Base-by-base conservation (phyloP, 2,329 filamentous ascomycete species). In the Fusarium chaquense region DNA sequence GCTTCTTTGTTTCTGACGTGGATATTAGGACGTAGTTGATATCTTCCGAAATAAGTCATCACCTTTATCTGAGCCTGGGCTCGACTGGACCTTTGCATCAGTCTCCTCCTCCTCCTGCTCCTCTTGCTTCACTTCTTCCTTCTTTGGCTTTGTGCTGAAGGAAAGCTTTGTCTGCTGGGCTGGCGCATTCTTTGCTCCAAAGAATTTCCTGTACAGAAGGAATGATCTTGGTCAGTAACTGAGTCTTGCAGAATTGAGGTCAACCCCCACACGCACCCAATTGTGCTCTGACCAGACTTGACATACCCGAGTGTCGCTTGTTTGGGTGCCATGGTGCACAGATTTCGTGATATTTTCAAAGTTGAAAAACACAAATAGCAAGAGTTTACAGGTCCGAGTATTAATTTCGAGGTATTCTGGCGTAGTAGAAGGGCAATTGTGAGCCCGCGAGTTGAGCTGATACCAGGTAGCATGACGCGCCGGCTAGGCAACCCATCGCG, bases 221-320 rank as follows among this genome's bases (percentile, higher is more conserved):
- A 58, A 55, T 36, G 26, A 18, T 24, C 28, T 30, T 45, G 26
- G 67, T 71, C 44, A 70, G 67, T 30, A 18, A 47, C 24, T 18
- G 12, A 30, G 24, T 40, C 58, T 55, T 13, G 4, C 63, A 45
- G 55, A 60, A 6, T 30, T 30, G n/a, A 22, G 44, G 24, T 13
- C 38, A 51, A 45, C 51, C 57, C 68, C 58, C 60, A 61, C 83
- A 81, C 88, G 71, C 79, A 94, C 92, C 90, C 87, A 79, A 95
- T 82, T 73, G 90, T 93, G 77, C 86, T 88, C 84, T 95, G 92
- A 70, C 86, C 85, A 75, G 89, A 83, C 81, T 88, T 90, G 68
- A 95, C 93, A 83, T 96, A 97, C 94, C 93, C 93, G 79, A 97
- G 83, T 65, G 92, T 97, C 75, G 92, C 89, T 82, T 97, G 93